phyloP scores from a whole-genome alignment of 2,329 filamentous ascomycete genomes.

The Mycosphaerella arachidis region DNA sequence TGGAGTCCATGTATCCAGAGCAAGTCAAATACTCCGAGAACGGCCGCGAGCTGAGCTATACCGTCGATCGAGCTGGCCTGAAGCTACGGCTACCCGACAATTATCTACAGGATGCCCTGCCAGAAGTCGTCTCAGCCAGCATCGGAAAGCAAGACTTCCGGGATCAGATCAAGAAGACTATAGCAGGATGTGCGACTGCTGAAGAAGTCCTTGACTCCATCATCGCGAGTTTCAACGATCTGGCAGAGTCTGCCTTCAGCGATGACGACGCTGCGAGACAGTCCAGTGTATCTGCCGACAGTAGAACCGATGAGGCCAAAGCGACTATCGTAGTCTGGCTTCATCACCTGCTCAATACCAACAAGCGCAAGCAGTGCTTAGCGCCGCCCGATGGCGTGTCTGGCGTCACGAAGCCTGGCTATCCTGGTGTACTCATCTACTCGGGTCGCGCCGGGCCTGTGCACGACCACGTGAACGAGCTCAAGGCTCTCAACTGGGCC shows the following conservation, averaged over 20 bases:
- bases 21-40: slow-evolving; percentile 34
- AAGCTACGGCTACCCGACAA: slow-evolving; percentile 37
- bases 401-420: slow-evolving; percentile 45
- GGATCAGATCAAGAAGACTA: slow-evolving; percentile 28
- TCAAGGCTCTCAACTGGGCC: slow-evolving; percentile 44
- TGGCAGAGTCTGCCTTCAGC: slow-evolving; percentile 19
- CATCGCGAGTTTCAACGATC: slow-evolving; percentile 36
- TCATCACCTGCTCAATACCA: slow-evolving; percentile 44
- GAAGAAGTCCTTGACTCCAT: slow-evolving; percentile 44
- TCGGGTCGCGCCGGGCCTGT: slow-evolving; percentile 37
- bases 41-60: slow-evolving; percentile 38
- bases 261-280: not conserved
- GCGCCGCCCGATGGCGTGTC: slow-evolving; percentile 33
- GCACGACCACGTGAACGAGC: slow-evolving; percentile 38
- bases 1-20: slow-evolving; percentile 44
- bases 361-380: slow-evolving; percentile 44
- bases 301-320: not conserved
- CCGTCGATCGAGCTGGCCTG: slow-evolving; percentile 23
- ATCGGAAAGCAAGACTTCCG: slow-evolving; percentile 36
- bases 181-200: slow-evolving; percentile 29
- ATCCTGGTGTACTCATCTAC: slow-evolving; percentile 44
- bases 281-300: not conserved
- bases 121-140: slow-evolving; percentile 38
- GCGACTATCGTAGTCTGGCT: slow-evolving; percentile 43
- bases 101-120: slow-evolving; percentile 36